These are phyloP conservation scores for Phytophthora megakarya DNA, from an alignment of 352 stramenopile species.

Conservation along the genomic window DNA sequence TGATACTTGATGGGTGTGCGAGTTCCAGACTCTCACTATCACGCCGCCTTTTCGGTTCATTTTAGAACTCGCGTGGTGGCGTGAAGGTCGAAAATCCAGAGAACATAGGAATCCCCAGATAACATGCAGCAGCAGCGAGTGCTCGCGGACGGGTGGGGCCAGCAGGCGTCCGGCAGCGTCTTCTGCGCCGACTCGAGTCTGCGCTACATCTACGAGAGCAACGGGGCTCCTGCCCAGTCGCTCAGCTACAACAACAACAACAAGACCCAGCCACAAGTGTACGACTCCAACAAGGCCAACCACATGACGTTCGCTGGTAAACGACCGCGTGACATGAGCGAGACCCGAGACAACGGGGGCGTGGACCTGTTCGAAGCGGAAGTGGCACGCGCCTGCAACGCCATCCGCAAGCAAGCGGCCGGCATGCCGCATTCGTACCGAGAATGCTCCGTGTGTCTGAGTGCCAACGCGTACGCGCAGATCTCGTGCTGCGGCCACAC, in stretches of 20 bases:
- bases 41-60: neutral
- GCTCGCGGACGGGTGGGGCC: constrained; percentile 72
- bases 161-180: constrained; percentile 57
- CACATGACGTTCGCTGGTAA: constrained; percentile 38
- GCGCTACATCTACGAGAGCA: constrained; percentile 77
- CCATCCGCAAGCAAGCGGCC: constrained; percentile 52
- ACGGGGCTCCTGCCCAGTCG: constrained; percentile 3
- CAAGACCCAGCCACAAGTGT: constrained; percentile 10
- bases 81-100: constrained; percentile 19
- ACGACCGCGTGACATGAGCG: constrained; percentile 30
- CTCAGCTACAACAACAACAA: neutral
- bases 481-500: constrained; percentile 72
- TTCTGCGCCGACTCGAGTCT: constrained; percentile 86
- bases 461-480: constrained; percentile 72
- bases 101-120: constrained; percentile 24
- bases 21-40: constrained; percentile 19
- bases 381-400: constrained; percentile 59
- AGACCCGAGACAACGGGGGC: constrained; percentile 20
- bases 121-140: constrained; percentile 56
- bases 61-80: constrained; percentile 33
- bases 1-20: constrained; percentile 11
- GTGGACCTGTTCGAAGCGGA: constrained; percentile 72
- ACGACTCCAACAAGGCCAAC: constrained; percentile 11
- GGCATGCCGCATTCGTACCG: constrained; percentile 58
- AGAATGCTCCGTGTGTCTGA: constrained; percentile 80